Evolutionary conservation across 306 rosid genomes (phyloP), one percentile per base, ranked within the genome.

Genomic region (Rosa persica): DNA sequence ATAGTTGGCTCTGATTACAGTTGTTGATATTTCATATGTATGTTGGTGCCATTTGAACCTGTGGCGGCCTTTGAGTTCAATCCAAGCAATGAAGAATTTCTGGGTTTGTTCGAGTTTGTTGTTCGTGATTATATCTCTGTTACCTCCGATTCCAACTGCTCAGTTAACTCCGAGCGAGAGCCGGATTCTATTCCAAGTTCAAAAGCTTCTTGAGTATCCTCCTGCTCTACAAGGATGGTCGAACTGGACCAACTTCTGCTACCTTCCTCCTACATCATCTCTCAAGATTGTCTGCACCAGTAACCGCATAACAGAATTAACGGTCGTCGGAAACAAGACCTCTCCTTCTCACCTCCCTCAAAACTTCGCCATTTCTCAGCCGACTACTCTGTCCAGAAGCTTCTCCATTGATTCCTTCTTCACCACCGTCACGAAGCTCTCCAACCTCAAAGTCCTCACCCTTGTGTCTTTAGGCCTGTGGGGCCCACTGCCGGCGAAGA

Each of bases 401-500:
- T 95, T 95, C 88, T 89, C 96, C 73, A 82, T 86, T 43, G 93
- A 89, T 73, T 80, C 93, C 36, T 80, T 92, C 78, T 92, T 92
- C 54, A 87, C 93, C 34, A 77, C 55, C 67, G 69, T 95, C 70
- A 91, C 97, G 52, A 95, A 85, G 86, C 93, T 95, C 25, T 87
- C 98, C 64, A 83, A 82, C 42, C 66, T 95, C 82, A 86, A 79
- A 80, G 87, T 82, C 6, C 47, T 95, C 76, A 88, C 92, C 39
- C 78, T 95, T 42, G 91, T 88, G 5, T 93, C 92, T 1, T 64
- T 95, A 61, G 98, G 98, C 27, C 61, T 95, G 68, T 92, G 98
- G 98, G 98, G 98, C 61, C 96, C 91, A 19, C 64, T 95, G 7
- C 97, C 98, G 7, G 73, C 83, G 47, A 89, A 92, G 84, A 84